Base-by-base conservation (phyloP, 2,329 filamentous ascomycete genomes). In the Ascochyta koolunga region DNA sequence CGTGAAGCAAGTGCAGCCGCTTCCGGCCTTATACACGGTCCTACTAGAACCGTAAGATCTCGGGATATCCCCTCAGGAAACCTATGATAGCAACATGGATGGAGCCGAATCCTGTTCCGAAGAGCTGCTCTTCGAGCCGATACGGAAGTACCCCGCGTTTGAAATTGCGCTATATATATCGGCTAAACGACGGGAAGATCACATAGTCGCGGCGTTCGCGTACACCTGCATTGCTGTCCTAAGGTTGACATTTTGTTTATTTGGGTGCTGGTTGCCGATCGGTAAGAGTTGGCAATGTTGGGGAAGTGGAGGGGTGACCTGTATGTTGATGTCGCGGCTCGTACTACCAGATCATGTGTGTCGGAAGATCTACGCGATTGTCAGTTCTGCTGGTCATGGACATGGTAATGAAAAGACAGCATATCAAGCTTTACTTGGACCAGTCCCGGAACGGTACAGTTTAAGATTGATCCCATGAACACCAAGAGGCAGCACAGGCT, bases 101-200 rank as follows among this genome's bases (percentile, higher is more conserved):
- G 3, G 21, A 13, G 21, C 39, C 21, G 39, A 27, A 36, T 2
- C 15, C 18, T 31, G 24, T 29, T 18, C 16, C 21, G 21, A 38
- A 42, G 18, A 46, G 39, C 11, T 24, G 47, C 37, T 56, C 24
- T n/a, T n/a, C 31, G 27, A 39, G 36, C 47, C 42, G 31, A 22
- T 38, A 31, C 35, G 42, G 4, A 31, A 33, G 25, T 55, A 56
- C 53, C 53, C 47, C 53, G 53, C 53, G 47, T 50, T 50, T 51
- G 27, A 25, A 21, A 5, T 19, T n/a, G 36, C 51, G 40, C 45
- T 33, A 54, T 36, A 48, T 25, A 32, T 42, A 13, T 49, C 45
- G 51, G 45, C 35, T 45, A 45, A 40, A 54, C 22, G 35, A 13
- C 51, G 44, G 40, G 45, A 32, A 41, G 36, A 54, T 50, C 45